Evolutionary conservation across 257 asterid species (phyloP).

Genomic region (Solanum paucissectum): DNA sequence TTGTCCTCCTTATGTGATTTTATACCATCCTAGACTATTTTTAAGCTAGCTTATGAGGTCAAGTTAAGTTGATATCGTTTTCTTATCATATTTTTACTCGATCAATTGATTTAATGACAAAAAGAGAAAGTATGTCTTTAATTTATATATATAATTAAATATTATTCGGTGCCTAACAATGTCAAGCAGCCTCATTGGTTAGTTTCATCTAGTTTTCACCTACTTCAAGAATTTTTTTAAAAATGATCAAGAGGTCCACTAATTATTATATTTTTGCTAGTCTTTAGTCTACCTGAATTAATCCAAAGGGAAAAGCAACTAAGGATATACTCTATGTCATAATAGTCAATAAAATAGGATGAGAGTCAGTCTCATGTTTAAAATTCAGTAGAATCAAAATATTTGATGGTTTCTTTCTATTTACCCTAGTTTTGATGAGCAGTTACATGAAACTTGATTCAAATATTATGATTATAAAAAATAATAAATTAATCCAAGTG

Average conservation of each 20-base stretch:
- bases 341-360: not conserved
- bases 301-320: not conserved
- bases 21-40: not conserved
- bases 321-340: too few species aligned
- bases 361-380: not conserved
- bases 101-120: not conserved
- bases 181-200: not conserved
- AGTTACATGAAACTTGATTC: not conserved
- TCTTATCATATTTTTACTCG: not conserved
- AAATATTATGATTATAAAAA: not conserved
- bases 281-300: not conserved
- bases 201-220: not conserved
- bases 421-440: fast-evolving
- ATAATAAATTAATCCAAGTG: not conserved
- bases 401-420: not conserved
- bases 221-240: not conserved
- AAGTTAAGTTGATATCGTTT: not conserved
- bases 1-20: not conserved
- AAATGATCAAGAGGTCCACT: not conserved
- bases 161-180: not conserved
- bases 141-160: not conserved
- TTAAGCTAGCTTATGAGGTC: not conserved
- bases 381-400: too few species aligned
- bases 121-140: not conserved
- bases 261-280: not conserved